A percentile compares a stretch with the other conserved stretches of the same genome.
phyloP scores from a whole-genome alignment of 1,284 basidiomycete species.

The Sparassis latifolia region DNA sequence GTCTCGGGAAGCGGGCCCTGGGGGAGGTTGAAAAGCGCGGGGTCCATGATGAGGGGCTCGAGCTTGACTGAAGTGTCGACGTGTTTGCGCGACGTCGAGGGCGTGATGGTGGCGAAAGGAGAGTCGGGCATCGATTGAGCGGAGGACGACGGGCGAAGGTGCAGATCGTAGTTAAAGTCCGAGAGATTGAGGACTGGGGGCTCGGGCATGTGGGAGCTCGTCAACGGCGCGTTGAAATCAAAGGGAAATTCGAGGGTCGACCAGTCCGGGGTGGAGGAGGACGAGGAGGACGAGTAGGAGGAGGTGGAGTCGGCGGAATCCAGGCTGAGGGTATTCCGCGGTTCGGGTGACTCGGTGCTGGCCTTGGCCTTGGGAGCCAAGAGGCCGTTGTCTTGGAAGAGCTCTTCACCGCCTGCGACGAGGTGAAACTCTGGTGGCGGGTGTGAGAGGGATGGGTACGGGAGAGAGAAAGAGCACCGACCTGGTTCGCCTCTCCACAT shows the following conservation, averaged over 20 bases:
- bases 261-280: conserved; percentile 17
- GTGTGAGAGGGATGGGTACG: conserved; percentile 26
- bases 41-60: conserved; percentile 24
- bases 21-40: conserved; percentile 23
- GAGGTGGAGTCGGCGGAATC: conserved; percentile 12
- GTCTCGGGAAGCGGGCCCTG: conserved; percentile 11
- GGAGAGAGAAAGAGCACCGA: conserved; percentile 25
- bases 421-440: conserved; percentile 45
- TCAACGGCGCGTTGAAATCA: conserved; percentile 7
- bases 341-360: conserved; percentile 10
- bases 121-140: conserved; percentile 1
- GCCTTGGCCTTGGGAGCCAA: conserved; percentile 23
- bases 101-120: conserved; percentile 11
- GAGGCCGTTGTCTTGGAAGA: conserved; percentile 46
- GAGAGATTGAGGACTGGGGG: conserved; percentile 4
- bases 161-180: not conserved
- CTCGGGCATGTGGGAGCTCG: conserved; percentile 9
- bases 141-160: not conserved
- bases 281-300: conserved; percentile 16
- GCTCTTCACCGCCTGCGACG: conserved; percentile 69
- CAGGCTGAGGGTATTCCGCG: conserved; percentile 7
- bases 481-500: conserved; percentile 81
- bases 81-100: conserved; percentile 13
- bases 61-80: conserved; percentile 19
- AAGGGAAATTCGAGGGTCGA: conserved; percentile 11